Percentiles rank a stretch among this genome's conserved stretches.
phyloP scores from a whole-genome alignment of 441 rosid genomes.

The Heliophila coronopifolia region DNA sequence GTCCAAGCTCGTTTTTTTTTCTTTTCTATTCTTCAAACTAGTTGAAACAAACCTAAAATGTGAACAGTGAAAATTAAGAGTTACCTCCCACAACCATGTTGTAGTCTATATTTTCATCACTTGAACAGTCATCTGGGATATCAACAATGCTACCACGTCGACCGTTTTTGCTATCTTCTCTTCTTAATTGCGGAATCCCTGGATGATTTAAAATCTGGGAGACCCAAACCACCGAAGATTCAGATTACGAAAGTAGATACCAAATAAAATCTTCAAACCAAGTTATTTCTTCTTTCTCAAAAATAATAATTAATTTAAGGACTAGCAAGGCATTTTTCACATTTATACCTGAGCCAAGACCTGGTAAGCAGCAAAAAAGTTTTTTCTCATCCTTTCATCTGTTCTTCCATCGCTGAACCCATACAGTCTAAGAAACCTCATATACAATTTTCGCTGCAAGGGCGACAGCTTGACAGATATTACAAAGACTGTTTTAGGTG shows the following conservation, averaged over 20 bases:
- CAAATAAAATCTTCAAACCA: background rate
- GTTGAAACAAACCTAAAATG: background rate
- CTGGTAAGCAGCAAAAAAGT: conserved; percentile 98
- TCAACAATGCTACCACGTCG: conserved; percentile 71
- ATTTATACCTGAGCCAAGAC: conserved; percentile 91
- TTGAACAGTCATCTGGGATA: conserved; percentile 84
- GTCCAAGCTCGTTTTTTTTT: background rate
- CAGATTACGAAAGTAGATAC: conserved; percentile 6
- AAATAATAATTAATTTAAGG: conserved; percentile 3
- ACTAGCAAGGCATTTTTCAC: conserved; percentile 6
- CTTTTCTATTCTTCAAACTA: background rate
- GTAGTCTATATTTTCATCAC: conserved; percentile 87
- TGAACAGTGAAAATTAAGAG: conserved; percentile 17
- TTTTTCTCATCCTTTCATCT: conserved; percentile 67
- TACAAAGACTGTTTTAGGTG: conserved; percentile 97
- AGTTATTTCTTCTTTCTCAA: background rate
- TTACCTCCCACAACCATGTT: conserved; percentile 75
- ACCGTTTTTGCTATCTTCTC: conserved; percentile 67
- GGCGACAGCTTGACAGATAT: conserved; percentile 93
- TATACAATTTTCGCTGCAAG: conserved; percentile 82
- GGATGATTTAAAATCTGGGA: conserved; percentile 99
- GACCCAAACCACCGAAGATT: conserved; percentile 20
- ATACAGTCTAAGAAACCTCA: conserved; percentile 87
- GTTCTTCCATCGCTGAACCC: conserved; percentile 65
- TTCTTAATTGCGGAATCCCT: conserved; percentile 89